These are phyloP conservation scores for Nannochloropsis salina DNA, from an alignment of 108 stramenopile species.

Conservation along the genomic window DNA sequence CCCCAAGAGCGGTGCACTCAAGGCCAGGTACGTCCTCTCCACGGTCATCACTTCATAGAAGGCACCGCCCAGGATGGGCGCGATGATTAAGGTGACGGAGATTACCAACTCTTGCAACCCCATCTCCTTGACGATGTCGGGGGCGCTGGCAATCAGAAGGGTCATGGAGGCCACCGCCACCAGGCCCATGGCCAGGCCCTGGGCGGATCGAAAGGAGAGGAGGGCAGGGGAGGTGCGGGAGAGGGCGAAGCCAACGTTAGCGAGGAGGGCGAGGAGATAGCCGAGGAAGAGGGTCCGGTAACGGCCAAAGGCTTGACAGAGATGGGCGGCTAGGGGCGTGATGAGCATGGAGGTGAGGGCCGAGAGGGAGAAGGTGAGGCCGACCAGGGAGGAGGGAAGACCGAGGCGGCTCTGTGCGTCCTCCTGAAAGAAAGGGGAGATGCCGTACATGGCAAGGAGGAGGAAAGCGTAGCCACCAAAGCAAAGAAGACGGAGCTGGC, in stretches of 20 bases:
- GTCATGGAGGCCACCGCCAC: not conserved
- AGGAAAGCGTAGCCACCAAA: not conserved
- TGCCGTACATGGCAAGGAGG: constrained; percentile 17
- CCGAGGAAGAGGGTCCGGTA: not conserved
- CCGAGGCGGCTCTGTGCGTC: not conserved
- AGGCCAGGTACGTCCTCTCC: not conserved
- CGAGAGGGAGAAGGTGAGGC: constrained; percentile 8
- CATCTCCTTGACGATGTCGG: not conserved
- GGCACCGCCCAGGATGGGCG: not conserved
- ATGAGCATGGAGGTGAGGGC: constrained; percentile 10
- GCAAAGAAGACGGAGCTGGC: not conserved
- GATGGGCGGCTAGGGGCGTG: not conserved
- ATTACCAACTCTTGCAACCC: not conserved
- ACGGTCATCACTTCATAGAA: not conserved
- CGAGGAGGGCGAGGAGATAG: not conserved
- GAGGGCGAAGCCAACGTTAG: constrained; percentile 15
- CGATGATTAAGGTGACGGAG: not conserved
- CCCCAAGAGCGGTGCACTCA: not conserved
- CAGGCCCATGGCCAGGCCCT: not conserved
- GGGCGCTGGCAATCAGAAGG: not conserved
- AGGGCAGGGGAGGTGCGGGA: not conserved
- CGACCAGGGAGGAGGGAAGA: not conserved
- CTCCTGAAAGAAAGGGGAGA: not conserved
- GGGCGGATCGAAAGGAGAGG: not conserved
- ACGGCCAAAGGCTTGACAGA: not conserved